phyloP scores from a whole-genome alignment of 345 rosid species.

The Dimocarpus longan region DNA sequence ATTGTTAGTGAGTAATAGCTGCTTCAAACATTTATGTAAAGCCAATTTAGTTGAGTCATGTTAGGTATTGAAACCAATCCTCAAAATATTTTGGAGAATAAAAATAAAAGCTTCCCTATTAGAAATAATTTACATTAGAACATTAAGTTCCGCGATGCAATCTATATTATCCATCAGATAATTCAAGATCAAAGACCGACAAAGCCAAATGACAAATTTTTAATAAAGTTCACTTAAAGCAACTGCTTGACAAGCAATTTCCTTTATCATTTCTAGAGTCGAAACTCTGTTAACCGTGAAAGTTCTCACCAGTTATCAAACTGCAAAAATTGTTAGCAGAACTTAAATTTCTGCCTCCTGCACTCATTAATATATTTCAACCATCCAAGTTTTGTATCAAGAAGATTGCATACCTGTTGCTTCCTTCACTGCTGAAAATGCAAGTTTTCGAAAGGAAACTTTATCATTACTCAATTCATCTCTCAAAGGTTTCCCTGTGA shows the following conservation, averaged over 20 bases:
- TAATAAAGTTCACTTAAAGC: background rate
- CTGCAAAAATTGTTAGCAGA: background rate
- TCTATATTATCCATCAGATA: background rate
- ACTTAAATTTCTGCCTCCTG: background rate
- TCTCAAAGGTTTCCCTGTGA: constrained; percentile 24
- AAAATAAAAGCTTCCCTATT: background rate
- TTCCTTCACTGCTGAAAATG: constrained; percentile 67
- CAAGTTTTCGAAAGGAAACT: constrained; percentile 42
- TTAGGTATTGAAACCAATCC: background rate
- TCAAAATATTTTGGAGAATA: background rate
- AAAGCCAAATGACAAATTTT: background rate
- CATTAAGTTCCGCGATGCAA: background rate
- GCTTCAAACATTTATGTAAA: background rate
- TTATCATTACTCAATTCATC: constrained; percentile 41
- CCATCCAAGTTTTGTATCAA: background rate
- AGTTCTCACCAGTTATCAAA: background rate
- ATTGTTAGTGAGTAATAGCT: background rate
- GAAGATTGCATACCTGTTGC: constrained; percentile 41
- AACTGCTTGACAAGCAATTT: background rate
- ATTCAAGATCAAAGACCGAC: background rate
- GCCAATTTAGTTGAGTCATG: background rate
- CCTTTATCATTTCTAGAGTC: background rate
- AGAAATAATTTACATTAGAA: background rate
- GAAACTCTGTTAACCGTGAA: background rate
- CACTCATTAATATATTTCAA: background rate